Percentiles rank a stretch among this genome's conserved stretches.
These are phyloP conservation scores for Neofusicoccum ribis DNA, from an alignment of 2,329 filamentous ascomycete genomes.

Conservation along the genomic window DNA sequence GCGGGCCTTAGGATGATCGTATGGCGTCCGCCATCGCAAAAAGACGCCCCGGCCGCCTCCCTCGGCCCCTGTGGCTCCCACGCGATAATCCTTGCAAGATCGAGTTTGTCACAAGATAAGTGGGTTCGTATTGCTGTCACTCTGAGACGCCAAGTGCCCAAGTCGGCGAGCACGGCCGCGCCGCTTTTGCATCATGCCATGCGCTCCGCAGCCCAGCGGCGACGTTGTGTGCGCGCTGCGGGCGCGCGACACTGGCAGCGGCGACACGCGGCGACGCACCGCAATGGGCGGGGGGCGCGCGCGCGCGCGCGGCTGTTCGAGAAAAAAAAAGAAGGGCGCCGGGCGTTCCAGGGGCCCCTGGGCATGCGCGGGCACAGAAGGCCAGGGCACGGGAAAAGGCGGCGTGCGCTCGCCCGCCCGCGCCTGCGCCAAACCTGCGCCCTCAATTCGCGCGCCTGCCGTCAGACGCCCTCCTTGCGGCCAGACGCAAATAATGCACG, in stretches of 20 bases:
- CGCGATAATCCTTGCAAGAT: conserved; percentile 21
- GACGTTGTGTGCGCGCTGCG: background rate
- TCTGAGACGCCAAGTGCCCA: conserved; percentile 10
- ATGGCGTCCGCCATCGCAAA: conserved; percentile 19
- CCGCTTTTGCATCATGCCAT: conserved; percentile 17
- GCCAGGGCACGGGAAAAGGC: background rate
- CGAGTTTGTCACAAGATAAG: conserved; percentile 21
- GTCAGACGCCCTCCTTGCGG: conserved; percentile 1
- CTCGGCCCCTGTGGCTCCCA: conserved; percentile 21
- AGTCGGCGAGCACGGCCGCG: conserved; percentile 14
- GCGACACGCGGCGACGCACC: background rate
- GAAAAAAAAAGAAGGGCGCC: background rate
- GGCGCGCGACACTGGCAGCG: background rate
- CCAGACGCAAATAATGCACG: no score
- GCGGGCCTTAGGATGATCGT: conserved; percentile 21
- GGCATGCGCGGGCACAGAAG: background rate
- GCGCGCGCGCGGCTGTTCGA: background rate
- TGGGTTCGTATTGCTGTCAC: conserved; percentile 20
- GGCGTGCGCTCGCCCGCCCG: background rate
- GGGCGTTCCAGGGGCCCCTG: conserved; percentile 4
- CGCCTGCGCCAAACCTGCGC: no score
- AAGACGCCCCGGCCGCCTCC: conserved; percentile 17
- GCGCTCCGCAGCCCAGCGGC: background rate
- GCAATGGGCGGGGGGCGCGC: background rate
- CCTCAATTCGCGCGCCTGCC: background rate